A percentile compares a stretch with the other conserved stretches of the same genome.
Evolutionary conservation across 306 rosid genomes (phyloP).

Genomic region (Glycine tomentella): DNA sequence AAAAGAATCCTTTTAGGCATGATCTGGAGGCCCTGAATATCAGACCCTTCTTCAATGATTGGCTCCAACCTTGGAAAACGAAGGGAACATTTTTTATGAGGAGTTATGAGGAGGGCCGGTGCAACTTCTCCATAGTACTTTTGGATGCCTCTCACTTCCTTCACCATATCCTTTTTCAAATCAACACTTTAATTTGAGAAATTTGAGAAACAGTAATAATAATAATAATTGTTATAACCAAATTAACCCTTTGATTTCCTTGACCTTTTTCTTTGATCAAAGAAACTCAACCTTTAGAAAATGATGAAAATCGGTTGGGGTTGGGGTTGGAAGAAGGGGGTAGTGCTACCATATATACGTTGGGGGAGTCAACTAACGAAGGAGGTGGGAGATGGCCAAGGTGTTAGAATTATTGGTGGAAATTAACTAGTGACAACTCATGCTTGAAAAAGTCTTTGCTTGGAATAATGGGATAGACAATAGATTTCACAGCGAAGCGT

Average conservation of each 20-base stretch:
- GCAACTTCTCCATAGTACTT: conserved; percentile 65
- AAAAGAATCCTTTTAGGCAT: conserved; percentile 58
- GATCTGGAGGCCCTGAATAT: not conserved
- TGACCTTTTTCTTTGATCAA: conserved; percentile 33
- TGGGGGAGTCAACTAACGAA: not conserved
- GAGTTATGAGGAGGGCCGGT: conserved; percentile 57
- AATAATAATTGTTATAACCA: not conserved
- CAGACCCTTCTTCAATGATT: conserved; percentile 66
- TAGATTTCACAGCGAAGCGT: conserved; percentile 23
- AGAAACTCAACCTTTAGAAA: conserved; percentile 39
- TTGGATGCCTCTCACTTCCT: conserved; percentile 48
- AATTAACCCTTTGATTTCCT: conserved; percentile 31
- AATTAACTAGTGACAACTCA: conserved; percentile 31
- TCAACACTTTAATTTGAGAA: too few species aligned
- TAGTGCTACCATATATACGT: conserved; percentile 19
- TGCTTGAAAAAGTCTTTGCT: conserved; percentile 52
- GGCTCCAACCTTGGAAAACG: conserved; percentile 63
- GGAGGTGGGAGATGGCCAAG: not conserved
- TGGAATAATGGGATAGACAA: not conserved
- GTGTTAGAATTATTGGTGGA: conserved; percentile 37
- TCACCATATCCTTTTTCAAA: conserved; percentile 45
- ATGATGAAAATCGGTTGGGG: not conserved
- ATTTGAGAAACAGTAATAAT: too few species aligned
- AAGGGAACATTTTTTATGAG: conserved; percentile 37
- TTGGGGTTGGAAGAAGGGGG: conserved; percentile 10